These are phyloP conservation scores for Lactarius psammicola DNA, from an alignment of 768 basidiomycete species.

Conservation along the genomic window DNA sequence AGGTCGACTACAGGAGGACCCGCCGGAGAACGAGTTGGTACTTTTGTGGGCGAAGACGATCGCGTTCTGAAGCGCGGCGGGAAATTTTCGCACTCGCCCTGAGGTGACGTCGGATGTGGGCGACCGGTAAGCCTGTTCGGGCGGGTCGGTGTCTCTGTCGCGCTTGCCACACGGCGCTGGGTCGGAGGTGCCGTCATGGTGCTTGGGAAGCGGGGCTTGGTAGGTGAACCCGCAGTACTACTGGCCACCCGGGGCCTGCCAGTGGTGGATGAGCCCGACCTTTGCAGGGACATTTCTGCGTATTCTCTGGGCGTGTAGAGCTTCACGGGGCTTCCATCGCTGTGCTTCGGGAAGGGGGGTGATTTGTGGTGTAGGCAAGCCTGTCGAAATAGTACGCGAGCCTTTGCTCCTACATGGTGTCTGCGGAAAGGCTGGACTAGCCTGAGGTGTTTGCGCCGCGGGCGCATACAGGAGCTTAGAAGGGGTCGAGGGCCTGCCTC, in stretches of 20 bases:
- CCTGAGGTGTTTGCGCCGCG: background rate
- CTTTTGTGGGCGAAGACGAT: background rate
- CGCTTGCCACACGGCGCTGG: constrained; percentile 1
- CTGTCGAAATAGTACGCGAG: background rate
- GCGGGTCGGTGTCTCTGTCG: background rate
- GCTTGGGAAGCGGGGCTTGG: constrained; percentile 1
- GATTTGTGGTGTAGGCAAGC: background rate
- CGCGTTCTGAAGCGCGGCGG: background rate
- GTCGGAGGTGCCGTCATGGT: constrained; percentile 2
- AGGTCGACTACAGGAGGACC: background rate
- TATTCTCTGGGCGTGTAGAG: background rate
- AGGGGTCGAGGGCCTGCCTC: constrained; percentile 14
- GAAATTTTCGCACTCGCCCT: background rate
- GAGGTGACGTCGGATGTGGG: background rate
- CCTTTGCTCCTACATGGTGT: background rate
- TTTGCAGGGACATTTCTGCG: background rate
- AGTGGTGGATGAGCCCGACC: background rate
- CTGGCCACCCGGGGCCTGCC: background rate
- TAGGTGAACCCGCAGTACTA: background rate
- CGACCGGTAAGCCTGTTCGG: background rate
- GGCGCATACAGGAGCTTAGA: background rate
- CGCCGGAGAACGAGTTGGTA: background rate
- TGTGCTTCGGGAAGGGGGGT: constrained; percentile 8
- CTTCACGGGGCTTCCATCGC: background rate
- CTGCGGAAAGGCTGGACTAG: background rate